Evolutionary conservation across 805 yeast species (phyloP), one percentile per base, ranked within the genome.

Genomic region (Saccharomycopsis amapae): DNA sequence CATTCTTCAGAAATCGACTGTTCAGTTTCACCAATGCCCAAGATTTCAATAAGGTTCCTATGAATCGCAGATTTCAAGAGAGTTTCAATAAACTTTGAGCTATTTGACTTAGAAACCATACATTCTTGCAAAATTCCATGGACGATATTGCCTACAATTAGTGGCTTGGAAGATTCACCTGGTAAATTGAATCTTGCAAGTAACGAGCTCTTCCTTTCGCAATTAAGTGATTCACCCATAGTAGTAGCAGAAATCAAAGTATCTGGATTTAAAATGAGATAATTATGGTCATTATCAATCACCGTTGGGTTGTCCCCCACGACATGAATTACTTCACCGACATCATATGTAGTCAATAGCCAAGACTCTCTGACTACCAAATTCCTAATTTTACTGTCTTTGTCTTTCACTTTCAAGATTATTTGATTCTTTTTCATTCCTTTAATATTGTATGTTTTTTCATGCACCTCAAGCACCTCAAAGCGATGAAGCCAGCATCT

Each of bases 221-320:
- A 93, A 17, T 67, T 70, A 25, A 86, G 65, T 1, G 90, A 81
- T 35, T 83, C 83, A 1, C 96, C 81, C 1, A 88, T 75, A 3
- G 81, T 66, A 0, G 97, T 93, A 2, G 96, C 88, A 0, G 96
- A 76, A 0, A 90, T 64, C 10, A 93, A 63, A 3, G 76, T 63
- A 58, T 93, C 97, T 0, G 98, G 98, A 53, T 84, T 76, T 73
- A 93, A 73, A 18, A 90, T 72, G 24, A 89, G 62, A n/a, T 88
- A 59, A 53, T 82, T 78, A 25, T 72, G 72, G 48, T 73, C 72
- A 38, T 70, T 67, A 53, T 81, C 85, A 6, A 81, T 71, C 2
- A 51, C 40, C 2, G 45, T 35, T 5, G 54, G 54, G 22, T 40
- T 42, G 3, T 61, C 70, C 4, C 80, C 72, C 9, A 84, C 67